These are phyloP conservation scores for Trebouxiophyceae sp. DNA, from an alignment of 163 green algal genomes.

Conservation along the genomic window DNA sequence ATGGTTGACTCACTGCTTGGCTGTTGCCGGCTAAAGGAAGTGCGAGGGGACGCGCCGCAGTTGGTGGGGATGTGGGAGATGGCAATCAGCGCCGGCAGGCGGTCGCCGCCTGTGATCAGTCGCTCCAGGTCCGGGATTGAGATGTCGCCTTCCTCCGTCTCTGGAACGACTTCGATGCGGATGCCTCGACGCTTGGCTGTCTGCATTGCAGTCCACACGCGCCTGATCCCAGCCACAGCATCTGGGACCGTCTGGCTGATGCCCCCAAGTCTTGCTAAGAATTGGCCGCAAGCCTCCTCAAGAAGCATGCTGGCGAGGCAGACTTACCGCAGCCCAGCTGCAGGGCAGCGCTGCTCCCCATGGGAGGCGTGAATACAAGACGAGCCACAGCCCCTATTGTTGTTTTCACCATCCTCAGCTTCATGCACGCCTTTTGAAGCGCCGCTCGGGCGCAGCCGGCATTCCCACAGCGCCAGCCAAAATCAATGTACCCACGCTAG, in stretches of 20 bases:
- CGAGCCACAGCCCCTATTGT: not conserved
- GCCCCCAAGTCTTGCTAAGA: no score
- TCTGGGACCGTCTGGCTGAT: no score
- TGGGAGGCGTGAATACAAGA: not conserved
- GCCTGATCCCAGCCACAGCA: no score
- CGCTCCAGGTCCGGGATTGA: conserved; percentile 26
- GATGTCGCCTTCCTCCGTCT: conserved; percentile 42
- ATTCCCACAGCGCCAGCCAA: no score
- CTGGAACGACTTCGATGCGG: conserved; percentile 41
- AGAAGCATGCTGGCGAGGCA: no score
- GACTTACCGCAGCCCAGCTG: no score
- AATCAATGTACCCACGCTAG: no score
- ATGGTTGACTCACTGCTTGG: no score
- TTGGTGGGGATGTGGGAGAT: conserved; percentile 61
- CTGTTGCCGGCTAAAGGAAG: no score
- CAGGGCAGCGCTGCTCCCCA: not conserved
- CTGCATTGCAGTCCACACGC: no score
- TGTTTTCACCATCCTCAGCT: no score
- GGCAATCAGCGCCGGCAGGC: conserved; percentile 36
- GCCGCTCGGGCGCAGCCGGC: not conserved
- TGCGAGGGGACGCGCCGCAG: conserved; percentile 17
- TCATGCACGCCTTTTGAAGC: not conserved
- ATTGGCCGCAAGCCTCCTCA: no score
- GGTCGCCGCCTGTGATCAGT: conserved; percentile 9
- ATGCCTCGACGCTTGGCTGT: conserved; percentile 31